Conservation (phyloP, 2,329 filamentous ascomycete genomes). For the Colletotrichum sp. region DNA sequence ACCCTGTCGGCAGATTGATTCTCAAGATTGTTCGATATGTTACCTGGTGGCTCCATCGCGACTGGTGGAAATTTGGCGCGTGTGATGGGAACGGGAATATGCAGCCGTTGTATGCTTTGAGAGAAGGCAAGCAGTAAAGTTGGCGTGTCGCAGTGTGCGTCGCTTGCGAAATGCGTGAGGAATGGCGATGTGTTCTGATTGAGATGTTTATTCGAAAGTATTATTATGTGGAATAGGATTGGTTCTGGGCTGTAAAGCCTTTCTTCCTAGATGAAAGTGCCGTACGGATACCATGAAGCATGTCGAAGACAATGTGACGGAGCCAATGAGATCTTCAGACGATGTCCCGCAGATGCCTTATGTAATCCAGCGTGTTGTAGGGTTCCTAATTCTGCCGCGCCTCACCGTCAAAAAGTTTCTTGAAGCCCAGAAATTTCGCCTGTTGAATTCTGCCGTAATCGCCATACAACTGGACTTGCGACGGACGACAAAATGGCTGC, state of each 20-base stretch:
- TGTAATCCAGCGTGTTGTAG: not conserved
- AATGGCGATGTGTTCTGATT: not conserved
- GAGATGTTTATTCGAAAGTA: not conserved
- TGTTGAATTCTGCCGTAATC: not conserved
- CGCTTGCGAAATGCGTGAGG: not conserved
- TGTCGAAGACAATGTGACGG: not conserved
- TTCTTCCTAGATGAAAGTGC: not conserved
- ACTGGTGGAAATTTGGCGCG: constrained; percentile 29
- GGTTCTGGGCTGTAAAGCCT: not conserved
- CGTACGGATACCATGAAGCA: not conserved
- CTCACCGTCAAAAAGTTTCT: constrained; percentile 25
- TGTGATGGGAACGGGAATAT: constrained; percentile 25
- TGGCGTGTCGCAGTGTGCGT: not conserved
- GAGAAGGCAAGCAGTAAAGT: not conserved
- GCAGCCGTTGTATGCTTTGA: constrained; percentile 28
- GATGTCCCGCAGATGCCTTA: not conserved
- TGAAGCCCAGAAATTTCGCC: constrained; percentile 22
- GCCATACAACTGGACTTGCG: not conserved
- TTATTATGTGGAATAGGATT: not conserved
- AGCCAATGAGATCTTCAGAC: not conserved
- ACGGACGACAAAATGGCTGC: not conserved
- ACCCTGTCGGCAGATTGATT: constrained; percentile 18
- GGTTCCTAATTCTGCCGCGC: constrained; percentile 17
- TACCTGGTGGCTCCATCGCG: constrained; percentile 24
- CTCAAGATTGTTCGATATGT: constrained; percentile 21